phyloP scores from a whole-genome alignment of 345 rosid species.

The Eucalyptus lansdowneana region DNA sequence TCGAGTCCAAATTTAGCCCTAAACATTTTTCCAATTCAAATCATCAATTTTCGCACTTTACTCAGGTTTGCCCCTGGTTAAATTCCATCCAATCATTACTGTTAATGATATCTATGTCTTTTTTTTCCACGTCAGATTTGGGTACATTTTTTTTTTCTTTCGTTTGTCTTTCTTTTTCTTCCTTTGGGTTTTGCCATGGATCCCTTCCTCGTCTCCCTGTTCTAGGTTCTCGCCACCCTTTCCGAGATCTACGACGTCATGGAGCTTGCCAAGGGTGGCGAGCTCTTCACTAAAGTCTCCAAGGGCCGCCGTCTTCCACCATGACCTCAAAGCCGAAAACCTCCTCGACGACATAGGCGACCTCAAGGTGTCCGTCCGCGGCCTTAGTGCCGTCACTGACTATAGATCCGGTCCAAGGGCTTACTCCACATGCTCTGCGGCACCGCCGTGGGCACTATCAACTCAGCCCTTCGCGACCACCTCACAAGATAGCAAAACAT shows the following conservation, averaged over 20 bases:
- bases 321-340: neutral
- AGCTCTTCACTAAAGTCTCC: neutral
- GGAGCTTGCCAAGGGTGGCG: slow-evolving; percentile 8
- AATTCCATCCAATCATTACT: neutral
- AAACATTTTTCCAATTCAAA: neutral
- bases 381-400: neutral
- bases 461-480: neutral
- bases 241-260: neutral
- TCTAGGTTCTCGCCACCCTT: neutral
- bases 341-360: neutral
- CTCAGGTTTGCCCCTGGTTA: neutral
- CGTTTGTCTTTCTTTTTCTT: neutral
- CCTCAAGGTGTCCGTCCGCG: neutral
- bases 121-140: neutral
- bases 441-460: neutral
- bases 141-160: neutral
- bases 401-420: neutral
- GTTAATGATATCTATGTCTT: neutral
- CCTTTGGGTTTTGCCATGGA: neutral
- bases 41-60: neutral
- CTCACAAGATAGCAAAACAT: neutral
- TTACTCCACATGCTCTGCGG: slow-evolving; percentile 1
- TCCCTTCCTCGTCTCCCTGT: neutral
- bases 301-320: neutral
- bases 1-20: neutral